Evolutionary conservation across 371 early-diverging fungal genomes (phyloP).

Genomic region (Mucor ambiguus): DNA sequence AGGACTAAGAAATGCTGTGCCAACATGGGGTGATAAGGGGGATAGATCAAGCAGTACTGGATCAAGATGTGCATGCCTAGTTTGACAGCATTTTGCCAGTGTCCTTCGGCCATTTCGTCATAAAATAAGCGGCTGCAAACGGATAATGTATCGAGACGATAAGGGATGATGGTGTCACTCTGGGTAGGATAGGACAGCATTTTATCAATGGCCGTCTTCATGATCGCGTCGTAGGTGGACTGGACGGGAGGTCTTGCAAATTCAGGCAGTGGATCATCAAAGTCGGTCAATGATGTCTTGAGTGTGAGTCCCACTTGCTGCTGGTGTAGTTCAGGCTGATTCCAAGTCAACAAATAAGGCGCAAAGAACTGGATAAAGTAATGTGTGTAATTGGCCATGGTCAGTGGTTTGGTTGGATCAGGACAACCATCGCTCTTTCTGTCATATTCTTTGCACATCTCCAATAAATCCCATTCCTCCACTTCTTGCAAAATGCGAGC

Average conservation of each 20-base stretch:
- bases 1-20: conserved; percentile 65
- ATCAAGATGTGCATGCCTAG: conserved; percentile 65
- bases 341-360: conserved; percentile 38
- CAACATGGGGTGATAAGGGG: conserved; percentile 73
- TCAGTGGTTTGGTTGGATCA: conserved; percentile 24
- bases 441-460: conserved; percentile 32
- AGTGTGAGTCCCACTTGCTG: background rate
- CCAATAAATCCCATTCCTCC: conserved; percentile 39
- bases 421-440: conserved; percentile 31
- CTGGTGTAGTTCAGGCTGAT: conserved; percentile 27
- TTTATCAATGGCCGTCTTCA: conserved; percentile 23
- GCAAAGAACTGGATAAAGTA: conserved; percentile 31
- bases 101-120: conserved; percentile 42
- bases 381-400: conserved; percentile 32
- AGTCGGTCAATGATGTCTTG: conserved; percentile 21
- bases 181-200: conserved; percentile 24
- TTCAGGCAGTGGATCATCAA: conserved; percentile 41
- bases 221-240: conserved; percentile 30
- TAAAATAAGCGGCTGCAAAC: conserved; percentile 36
- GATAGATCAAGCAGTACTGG: conserved; percentile 70
- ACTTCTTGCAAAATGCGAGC: conserved; percentile 19
- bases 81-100: conserved; percentile 56
- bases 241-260: conserved; percentile 30
- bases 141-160: conserved; percentile 35
- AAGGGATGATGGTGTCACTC: conserved; percentile 26